Evolutionary conservation across 2,329 filamentous ascomycete genomes (phyloP).

Genomic region (Fusarium oligoseptatum): DNA sequence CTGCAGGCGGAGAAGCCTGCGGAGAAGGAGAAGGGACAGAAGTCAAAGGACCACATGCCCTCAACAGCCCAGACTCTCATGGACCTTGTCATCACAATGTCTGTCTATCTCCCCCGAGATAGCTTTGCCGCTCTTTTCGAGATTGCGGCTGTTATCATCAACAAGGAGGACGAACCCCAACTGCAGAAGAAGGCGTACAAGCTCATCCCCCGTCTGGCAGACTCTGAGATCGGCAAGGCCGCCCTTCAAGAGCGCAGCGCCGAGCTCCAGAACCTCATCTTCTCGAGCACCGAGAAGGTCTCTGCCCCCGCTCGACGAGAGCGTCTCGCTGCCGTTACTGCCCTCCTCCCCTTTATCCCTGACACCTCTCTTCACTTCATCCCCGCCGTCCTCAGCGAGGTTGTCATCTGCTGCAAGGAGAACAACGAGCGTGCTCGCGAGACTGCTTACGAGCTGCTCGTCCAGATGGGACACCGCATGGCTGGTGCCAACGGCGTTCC

Average conservation of each 20-base stretch:
- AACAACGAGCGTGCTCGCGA: conserved; percentile 95
- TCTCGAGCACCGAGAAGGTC: conserved; percentile 85
- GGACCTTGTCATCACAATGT: conserved; percentile 96
- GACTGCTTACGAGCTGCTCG: conserved; percentile 89
- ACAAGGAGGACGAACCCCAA: conserved; percentile 86
- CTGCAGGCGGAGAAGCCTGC: conserved; percentile 67
- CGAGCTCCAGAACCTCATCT: conserved; percentile 85
- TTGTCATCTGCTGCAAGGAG: conserved; percentile 97
- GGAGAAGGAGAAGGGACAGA: conserved; percentile 74
- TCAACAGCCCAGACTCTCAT: conserved; percentile 95
- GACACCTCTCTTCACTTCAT: conserved; percentile 90
- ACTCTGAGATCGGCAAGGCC: conserved; percentile 81
- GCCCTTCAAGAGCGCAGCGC: conserved; percentile 81
- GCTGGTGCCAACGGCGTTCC: conserved; percentile 72
- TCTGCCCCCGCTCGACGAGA: conserved; percentile 89
- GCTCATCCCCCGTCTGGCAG: conserved; percentile 89
- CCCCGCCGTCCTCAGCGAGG: conserved; percentile 89
- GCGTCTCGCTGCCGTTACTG: conserved; percentile 83
- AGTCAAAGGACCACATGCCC: conserved; percentile 81
- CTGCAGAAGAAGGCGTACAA: conserved; percentile 99
- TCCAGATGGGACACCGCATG: conserved; percentile 89
- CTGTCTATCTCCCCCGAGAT: conserved; percentile 88
- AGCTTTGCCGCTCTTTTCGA: conserved; percentile 89
- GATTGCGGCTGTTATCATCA: conserved; percentile 86
- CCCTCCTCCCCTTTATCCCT: conserved; percentile 84